phyloP scores from a whole-genome alignment of 2,329 filamentous ascomycete species.

The Venturiaceae sp. region DNA sequence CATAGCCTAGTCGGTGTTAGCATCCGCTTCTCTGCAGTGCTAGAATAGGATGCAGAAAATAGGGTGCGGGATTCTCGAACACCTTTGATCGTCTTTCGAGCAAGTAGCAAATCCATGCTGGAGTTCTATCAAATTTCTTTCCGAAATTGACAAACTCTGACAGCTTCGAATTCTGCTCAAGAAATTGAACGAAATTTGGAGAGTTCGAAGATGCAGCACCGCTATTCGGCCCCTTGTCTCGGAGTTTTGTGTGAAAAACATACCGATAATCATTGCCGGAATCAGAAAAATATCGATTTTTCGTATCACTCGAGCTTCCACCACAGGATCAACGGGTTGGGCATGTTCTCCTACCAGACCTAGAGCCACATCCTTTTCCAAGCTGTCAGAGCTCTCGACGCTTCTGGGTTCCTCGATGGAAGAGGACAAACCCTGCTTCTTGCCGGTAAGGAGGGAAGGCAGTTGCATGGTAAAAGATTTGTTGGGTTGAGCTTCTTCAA shows the following conservation, averaged over 20 bases:
- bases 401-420: background rate
- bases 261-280: conserved; percentile 48
- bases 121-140: no score
- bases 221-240: background rate
- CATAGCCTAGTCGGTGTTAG: conserved; percentile 43
- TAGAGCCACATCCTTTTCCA: conserved; percentile 48
- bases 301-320: conserved; percentile 47
- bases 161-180: no score
- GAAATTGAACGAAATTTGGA: no score
- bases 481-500: no score
- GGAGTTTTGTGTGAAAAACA: conserved; percentile 3
- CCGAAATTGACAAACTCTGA: no score
- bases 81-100: no score
- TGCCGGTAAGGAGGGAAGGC: background rate
- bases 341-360: conserved; percentile 49
- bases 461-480: background rate
- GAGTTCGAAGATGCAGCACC: no score
- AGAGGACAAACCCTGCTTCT: background rate
- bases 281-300: conserved; percentile 62
- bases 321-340: conserved; percentile 43
- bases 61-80: no score
- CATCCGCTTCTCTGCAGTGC: background rate
- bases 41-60: background rate
- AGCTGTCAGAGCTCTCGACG: no score
- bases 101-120: no score